Conservation (phyloP, 805 yeast genomes). For the Torulaspora delbrueckii region DNA sequence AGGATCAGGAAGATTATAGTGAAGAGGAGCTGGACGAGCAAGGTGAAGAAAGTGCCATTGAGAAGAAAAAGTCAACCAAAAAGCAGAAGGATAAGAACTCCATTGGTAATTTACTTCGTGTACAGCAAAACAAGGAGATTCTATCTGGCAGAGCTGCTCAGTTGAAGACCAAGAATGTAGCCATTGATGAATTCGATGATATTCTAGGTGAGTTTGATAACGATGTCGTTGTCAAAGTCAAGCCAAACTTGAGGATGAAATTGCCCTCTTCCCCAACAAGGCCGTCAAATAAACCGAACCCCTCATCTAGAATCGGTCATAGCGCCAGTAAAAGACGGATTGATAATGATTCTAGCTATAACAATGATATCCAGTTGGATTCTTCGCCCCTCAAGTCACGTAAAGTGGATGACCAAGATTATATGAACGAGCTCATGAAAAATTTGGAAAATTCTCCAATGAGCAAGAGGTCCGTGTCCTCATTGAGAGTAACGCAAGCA, state of each 20-base stretch:
- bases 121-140: constrained; percentile 45
- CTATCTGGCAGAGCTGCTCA: constrained; percentile 19
- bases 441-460: constrained; percentile 27
- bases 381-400: constrained; percentile 29
- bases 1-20: constrained; percentile 65
- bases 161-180: constrained; percentile 41
- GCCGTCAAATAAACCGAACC: neutral
- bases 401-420: constrained; percentile 5
- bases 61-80: constrained; percentile 11
- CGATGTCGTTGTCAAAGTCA: constrained; percentile 11
- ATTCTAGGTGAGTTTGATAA: constrained; percentile 52
- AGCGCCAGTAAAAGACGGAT: constrained; percentile 16
- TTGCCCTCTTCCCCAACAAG: constrained; percentile 9
- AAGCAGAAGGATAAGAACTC: constrained; percentile 17
- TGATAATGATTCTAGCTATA: constrained; percentile 10
- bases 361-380: constrained; percentile 13
- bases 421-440: constrained; percentile 13
- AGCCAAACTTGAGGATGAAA: constrained; percentile 3
- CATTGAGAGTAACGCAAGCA: constrained; percentile 4
- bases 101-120: constrained; percentile 46
- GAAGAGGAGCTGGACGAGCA: constrained; percentile 31
- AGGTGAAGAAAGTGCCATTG: constrained; percentile 21
- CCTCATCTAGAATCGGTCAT: neutral
- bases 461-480: constrained; percentile 6
- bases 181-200: constrained; percentile 59